Percentiles rank a stretch among this genome's conserved stretches.
These are phyloP conservation scores for Talaromyces sp. DNA, from an alignment of 2,329 filamentous ascomycete genomes.

Conservation along the genomic window DNA sequence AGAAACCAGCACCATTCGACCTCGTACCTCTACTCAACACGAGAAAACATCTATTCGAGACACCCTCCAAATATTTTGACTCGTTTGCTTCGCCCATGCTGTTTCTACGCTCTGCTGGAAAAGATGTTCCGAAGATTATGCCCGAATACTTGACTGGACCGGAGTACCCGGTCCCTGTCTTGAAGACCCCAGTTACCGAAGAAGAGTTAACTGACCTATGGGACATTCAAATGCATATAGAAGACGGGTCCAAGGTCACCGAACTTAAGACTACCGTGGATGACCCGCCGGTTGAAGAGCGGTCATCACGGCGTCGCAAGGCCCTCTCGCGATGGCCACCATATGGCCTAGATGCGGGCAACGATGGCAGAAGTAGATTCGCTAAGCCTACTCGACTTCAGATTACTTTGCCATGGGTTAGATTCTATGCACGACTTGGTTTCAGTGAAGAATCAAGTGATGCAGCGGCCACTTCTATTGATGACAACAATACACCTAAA, in stretches of 20 bases:
- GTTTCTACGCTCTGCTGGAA: slow-evolving; percentile 41
- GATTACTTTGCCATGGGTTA: slow-evolving; percentile 33
- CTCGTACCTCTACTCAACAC: slow-evolving; percentile 36
- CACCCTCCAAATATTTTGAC: slow-evolving; percentile 41
- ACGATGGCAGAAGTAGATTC: slow-evolving; percentile 21
- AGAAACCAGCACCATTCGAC: slow-evolving; percentile 25
- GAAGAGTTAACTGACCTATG: slow-evolving; percentile 14
- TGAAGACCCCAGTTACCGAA: slow-evolving; percentile 19
- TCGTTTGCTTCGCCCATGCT: slow-evolving; percentile 43
- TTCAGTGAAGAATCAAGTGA: background rate
- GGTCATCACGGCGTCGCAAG: slow-evolving; percentile 31
- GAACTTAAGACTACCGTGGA: background rate
- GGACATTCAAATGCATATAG: slow-evolving; percentile 17
- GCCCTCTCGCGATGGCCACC: slow-evolving; percentile 40
- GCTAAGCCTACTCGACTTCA: slow-evolving; percentile 25
- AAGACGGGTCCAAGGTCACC: background rate
- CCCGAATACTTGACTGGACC: slow-evolving; percentile 34
- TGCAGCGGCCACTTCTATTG: background rate
- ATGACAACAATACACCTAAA: background rate
- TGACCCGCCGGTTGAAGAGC: background rate
- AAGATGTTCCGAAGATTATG: slow-evolving; percentile 35
- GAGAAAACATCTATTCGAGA: slow-evolving; percentile 34
- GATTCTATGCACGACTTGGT: slow-evolving; percentile 23
- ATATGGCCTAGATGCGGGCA: slow-evolving; percentile 35
- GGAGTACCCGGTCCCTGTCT: slow-evolving; percentile 33